Evolutionary conservation across 2,329 filamentous ascomycete species (phyloP), one percentile per base, ranked within the genome.

Genomic region (Epichloe amarillans): DNA sequence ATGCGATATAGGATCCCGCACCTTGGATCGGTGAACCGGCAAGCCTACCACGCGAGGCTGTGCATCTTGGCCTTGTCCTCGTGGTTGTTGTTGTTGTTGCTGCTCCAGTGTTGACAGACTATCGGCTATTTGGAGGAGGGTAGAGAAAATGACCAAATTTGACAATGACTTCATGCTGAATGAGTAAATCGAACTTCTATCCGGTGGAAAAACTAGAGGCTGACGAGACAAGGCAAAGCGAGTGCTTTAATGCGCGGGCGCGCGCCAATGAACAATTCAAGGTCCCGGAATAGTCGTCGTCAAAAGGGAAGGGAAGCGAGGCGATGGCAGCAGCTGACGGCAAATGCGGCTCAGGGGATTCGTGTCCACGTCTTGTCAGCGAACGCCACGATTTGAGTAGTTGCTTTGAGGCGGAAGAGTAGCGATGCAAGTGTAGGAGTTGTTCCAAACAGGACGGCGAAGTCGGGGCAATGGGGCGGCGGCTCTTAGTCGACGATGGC

Each of bases 11-110:
- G 74, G 74, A 51, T 76, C 65, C 41, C 58, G 47, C 40, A 73
- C 56, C 15, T 50, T 48, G 35, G 57, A 57, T 17, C 66, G 60
- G 38, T 75, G 65, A 4, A 72, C 70, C 40, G 69, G 58, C 52
- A 80, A 58, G 47, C 63, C 63, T 47, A 80, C 62, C 5, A 79
- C 73, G 40, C 67, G 71, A 2, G 71, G 68, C 19, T 60, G 53
- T 17, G 57, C 64, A 53, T 66, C 55, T 26, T 63, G 54, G 37
- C 14, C 14, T 23, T 59, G 61, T 50, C 62, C 61, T 12, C 55
- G 45, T 11, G 26, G 10, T 12, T 21, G 21, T 11, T 37, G 10
- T 12, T 21, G 21, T 5, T 35, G 43, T 17, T 55, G 58, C 7
- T 41, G 37, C 10, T 14, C n/a, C 17, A 19, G 17, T 23, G 70